phyloP scores from a whole-genome alignment of 495 filamentous ascomycete genomes.

The Durotheca rogersii region DNA sequence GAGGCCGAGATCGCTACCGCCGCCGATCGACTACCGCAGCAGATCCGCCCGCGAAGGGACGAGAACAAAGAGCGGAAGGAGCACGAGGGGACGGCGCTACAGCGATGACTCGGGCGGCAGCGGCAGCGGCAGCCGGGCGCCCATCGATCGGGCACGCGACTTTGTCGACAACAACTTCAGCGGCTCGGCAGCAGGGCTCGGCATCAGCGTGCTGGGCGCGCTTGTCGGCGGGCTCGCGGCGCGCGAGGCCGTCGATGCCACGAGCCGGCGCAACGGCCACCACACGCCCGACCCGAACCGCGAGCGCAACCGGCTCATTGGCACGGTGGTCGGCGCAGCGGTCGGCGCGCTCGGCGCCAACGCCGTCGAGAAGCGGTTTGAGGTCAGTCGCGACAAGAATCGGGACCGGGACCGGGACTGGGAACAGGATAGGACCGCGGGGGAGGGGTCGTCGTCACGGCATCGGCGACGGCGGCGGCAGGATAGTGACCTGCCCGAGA shows the following conservation, averaged over 20 bases:
- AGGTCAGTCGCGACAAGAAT: constrained; percentile 32
- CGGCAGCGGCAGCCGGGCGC: constrained; percentile 18
- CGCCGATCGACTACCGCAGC: constrained; percentile 19
- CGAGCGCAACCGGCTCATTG: constrained; percentile 38
- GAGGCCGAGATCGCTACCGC: constrained; percentile 29
- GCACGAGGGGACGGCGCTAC: constrained; percentile 10
- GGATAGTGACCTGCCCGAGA: constrained; percentile 21
- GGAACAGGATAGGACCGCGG: too few species aligned
- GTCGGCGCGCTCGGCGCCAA: constrained; percentile 50
- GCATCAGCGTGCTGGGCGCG: constrained; percentile 46
- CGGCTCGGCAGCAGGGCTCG: constrained; percentile 42
- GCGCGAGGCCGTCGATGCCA: constrained; percentile 40
- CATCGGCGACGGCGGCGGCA: too few species aligned
- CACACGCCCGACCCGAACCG: constrained; percentile 17
- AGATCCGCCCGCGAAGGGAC: constrained; percentile 20
- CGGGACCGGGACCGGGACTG: constrained; percentile 30
- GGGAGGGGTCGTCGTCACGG: too few species aligned
- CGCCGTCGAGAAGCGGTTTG: constrained; percentile 46
- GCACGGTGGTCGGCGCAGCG: constrained; percentile 47
- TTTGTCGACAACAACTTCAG: constrained; percentile 40
- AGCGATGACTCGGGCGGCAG: constrained; percentile 23
- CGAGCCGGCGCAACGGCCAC: constrained; percentile 11
- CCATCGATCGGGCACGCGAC: constrained; percentile 32
- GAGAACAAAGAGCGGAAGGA: constrained; percentile 8
- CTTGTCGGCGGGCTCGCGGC: constrained; percentile 47